Conservation (phyloP, 225 moss, liverwort and hornwort species). For the Sphagnum tenellum region DNA sequence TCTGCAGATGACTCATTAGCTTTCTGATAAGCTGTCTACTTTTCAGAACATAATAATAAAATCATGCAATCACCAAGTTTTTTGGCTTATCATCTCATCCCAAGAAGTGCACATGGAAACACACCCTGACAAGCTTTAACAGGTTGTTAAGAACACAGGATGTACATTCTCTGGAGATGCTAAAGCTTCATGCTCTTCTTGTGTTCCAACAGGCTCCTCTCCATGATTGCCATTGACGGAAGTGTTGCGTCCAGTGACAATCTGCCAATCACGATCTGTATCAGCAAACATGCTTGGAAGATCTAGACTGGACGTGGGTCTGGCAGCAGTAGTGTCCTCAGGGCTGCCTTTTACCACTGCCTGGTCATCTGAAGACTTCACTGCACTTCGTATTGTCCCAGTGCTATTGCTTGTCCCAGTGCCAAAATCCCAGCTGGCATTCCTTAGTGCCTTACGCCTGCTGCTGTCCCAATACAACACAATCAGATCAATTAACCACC, state of each 20-base stretch:
- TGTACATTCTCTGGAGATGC: conserved; percentile 43
- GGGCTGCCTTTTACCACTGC: conserved; percentile 29
- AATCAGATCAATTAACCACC: too few relatives aligned
- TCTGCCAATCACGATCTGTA: conserved; percentile 80
- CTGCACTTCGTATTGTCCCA: conserved; percentile 72
- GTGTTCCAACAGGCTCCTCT: conserved; percentile 48
- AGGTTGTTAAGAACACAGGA: too few relatives aligned
- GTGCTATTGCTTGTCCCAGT: conserved; percentile 59
- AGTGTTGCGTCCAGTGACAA: conserved; percentile 56
- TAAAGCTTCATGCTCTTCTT: conserved; percentile 45
- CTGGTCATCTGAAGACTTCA: conserved; percentile 49
- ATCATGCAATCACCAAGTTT: too few relatives aligned
- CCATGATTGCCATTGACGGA: conserved; percentile 47
- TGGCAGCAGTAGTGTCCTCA: conserved; percentile 19
- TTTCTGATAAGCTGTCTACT: too few relatives aligned
- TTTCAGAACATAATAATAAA: too few relatives aligned
- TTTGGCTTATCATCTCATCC: too few relatives aligned
- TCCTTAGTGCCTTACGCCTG: conserved; percentile 58
- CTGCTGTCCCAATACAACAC: conserved; percentile 18
- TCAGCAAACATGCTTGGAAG: conserved; percentile 82
- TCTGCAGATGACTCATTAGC: too few relatives aligned
- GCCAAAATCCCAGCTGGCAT: conserved; percentile 98
- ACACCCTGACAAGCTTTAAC: too few relatives aligned
- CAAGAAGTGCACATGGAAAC: too few relatives aligned
- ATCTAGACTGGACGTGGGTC: conserved; percentile 36